Base-by-base conservation (phyloP, 1,284 basidiomycete genomes). In the Pyrrhoderma noxium region DNA sequence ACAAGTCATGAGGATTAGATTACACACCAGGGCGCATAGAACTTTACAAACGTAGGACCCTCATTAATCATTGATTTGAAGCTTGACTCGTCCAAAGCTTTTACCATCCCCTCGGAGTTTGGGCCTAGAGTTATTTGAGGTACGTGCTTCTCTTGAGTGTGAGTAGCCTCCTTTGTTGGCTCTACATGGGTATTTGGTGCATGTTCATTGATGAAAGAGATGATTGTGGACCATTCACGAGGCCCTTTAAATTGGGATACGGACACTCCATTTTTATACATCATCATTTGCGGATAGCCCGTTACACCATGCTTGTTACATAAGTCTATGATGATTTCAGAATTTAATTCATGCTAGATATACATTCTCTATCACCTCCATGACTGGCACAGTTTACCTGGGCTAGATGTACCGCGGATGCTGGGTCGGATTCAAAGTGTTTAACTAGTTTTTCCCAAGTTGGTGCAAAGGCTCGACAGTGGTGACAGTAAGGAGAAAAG, bases 1-100 rank as follows among this genome's bases (percentile, higher is more conserved):
- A 56, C 22, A 49, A 40, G 3, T 38, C 23, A 21, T 41, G 40
- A 42, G 16, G 23, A n/a, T n/a, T n/a, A n/a, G n/a, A n/a, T n/a
- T n/a, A n/a, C n/a, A n/a, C n/a, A 80, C 92, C 92, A 94, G 0
- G 93, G 93, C 0, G 91, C 92, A 62, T 78, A 95, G 70, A 89
- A 96, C 64, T 96, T 94, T 68, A 94, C 75, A 60, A 95, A 89
- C 0, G 81, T 71, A 0, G 87, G 81, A 0, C 89, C 83, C 53
- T 77, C 65, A 2, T 68, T 65, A 21, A 85, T 69, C 0, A 72
- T 67, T 19, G 58, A 51, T 8, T 71, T 63, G 62, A 93, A 84
- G 0, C 67, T 75, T 5, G 69, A 67, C 7, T 70, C 62, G 36
- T 77, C 70, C 39, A 91, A 72, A 1, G 72, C 62, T 19, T 79